Percentiles rank a stretch among this genome's conserved stretches.
Evolutionary conservation across 2,329 filamentous ascomycete genomes (phyloP).

Genomic region (Alternaria gansuensis): DNA sequence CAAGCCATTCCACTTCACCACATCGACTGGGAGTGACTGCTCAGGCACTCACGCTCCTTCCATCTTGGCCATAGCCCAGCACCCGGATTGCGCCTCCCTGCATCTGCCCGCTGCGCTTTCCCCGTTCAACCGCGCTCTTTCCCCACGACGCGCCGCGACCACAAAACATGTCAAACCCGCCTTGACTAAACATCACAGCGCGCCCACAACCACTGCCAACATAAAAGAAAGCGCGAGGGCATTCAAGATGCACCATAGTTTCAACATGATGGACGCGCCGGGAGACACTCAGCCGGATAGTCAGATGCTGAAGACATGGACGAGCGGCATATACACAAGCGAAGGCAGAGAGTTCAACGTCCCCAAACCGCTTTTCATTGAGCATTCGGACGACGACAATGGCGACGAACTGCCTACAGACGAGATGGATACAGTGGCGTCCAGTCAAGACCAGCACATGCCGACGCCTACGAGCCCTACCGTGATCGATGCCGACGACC

Average conservation of each 20-base stretch:
- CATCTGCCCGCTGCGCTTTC: constrained; percentile 26
- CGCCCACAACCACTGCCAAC: constrained; percentile 38
- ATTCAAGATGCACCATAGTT: constrained; percentile 49
- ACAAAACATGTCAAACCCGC: constrained; percentile 44
- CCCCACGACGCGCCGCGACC: constrained; percentile 43
- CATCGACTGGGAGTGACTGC: constrained; percentile 32
- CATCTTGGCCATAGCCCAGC: constrained; percentile 18
- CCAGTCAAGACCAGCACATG: constrained; percentile 41
- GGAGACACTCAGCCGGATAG: constrained; percentile 61
- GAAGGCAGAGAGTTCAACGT: constrained; percentile 18
- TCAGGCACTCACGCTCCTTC: constrained; percentile 23
- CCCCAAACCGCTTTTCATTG: constrained; percentile 34
- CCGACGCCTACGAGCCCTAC: constrained; percentile 45
- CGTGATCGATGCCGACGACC: constrained; percentile 39
- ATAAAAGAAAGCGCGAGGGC: constrained; percentile 29
- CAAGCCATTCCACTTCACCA: constrained; percentile 35
- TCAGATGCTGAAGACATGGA: constrained; percentile 56
- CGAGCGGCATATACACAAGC: constrained; percentile 39
- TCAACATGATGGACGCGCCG: constrained; percentile 50
- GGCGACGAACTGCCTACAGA: constrained; percentile 32
- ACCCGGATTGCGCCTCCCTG: constrained; percentile 18
- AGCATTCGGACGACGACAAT: constrained; percentile 28
- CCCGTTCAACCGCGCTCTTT: constrained; percentile 25
- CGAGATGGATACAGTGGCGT: constrained; percentile 30
- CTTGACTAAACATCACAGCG: constrained; percentile 43